phyloP scores from a whole-genome alignment of 345 rosid species.

The Ricinus communis region DNA sequence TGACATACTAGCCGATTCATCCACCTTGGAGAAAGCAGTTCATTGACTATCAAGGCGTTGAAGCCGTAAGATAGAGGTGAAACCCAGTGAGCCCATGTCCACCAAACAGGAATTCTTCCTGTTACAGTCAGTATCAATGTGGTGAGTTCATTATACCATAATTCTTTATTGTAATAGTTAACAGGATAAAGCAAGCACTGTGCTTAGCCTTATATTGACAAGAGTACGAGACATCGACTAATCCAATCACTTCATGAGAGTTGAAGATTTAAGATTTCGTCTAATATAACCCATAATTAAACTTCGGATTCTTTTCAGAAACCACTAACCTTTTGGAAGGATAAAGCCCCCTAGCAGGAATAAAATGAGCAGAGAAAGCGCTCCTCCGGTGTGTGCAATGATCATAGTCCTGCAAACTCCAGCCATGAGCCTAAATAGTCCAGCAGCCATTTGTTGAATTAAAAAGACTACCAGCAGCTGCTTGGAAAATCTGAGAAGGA shows the following conservation, averaged over 20 bases:
- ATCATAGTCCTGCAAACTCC: slow-evolving; percentile 53
- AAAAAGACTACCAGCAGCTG: slow-evolving; percentile 50
- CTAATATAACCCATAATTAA: no score
- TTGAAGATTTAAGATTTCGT: no score
- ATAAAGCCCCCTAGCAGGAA: slow-evolving; percentile 60
- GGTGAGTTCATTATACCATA: neutral
- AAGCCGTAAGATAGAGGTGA: slow-evolving; percentile 15
- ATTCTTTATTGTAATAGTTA: neutral
- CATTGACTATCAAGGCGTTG: slow-evolving; percentile 16
- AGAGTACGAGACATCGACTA: neutral
- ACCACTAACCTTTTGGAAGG: slow-evolving; percentile 43
- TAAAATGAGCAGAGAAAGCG: slow-evolving; percentile 46
- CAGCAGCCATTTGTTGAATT: slow-evolving; percentile 59
- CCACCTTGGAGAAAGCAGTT: slow-evolving; percentile 19
- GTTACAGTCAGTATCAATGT: neutral
- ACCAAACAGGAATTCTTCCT: slow-evolving; percentile 17
- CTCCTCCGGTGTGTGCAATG: slow-evolving; percentile 53
- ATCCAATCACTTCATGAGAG: no score
- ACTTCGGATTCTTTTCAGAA: neutral
- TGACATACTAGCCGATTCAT: neutral
- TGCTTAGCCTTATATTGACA: neutral
- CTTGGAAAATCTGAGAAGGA: slow-evolving; percentile 43
- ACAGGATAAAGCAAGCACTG: no score
- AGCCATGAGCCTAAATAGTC: slow-evolving; percentile 50
- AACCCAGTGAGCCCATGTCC: slow-evolving; percentile 24